A percentile compares a stretch with the other conserved stretches of the same genome.
Conservation (phyloP, 2,329 filamentous ascomycete genomes). For the Mariannaea sp. region DNA sequence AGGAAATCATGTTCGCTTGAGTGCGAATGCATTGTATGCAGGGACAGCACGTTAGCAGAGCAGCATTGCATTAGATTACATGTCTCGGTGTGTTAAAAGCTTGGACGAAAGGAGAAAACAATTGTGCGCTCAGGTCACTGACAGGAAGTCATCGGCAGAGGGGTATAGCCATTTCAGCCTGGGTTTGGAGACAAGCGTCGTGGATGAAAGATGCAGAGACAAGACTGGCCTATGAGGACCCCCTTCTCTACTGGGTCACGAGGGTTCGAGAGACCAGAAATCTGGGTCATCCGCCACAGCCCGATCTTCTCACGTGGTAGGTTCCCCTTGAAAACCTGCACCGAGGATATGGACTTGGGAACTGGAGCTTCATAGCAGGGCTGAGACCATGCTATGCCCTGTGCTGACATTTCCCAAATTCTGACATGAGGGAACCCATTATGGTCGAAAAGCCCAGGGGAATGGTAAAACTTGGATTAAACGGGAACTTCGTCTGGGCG, state of each 20-base stretch:
- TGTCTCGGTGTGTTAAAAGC: constrained; percentile 13
- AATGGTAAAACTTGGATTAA: constrained; percentile 20
- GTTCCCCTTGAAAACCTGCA: constrained; percentile 32
- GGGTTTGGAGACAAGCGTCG: constrained; percentile 14
- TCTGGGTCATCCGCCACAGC: constrained; percentile 25
- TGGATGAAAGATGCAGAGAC: constrained; percentile 20
- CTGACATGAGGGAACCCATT: constrained; percentile 14
- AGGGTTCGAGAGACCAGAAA: constrained; percentile 23
- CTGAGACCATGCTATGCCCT: constrained; percentile 19
- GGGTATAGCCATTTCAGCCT: background rate
- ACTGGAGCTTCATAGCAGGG: constrained; percentile 19
- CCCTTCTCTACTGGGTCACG: background rate
- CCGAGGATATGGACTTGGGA: constrained; percentile 26
- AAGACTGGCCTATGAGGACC: constrained; percentile 22
- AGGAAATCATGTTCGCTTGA: constrained; percentile 12
- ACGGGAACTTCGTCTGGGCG: constrained; percentile 15
- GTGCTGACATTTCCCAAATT: constrained; percentile 27
- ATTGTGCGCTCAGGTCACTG: constrained; percentile 17
- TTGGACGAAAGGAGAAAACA: constrained; percentile 18
- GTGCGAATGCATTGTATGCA: constrained; percentile 12
- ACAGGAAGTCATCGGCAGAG: background rate
- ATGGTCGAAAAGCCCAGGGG: constrained; percentile 22
- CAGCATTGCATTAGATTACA: constrained; percentile 14
- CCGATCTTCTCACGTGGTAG: constrained; percentile 28
- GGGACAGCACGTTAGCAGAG: constrained; percentile 14